Percentiles rank a stretch among this genome's conserved stretches.
Conservation (phyloP, 2,329 filamentous ascomycete species). For the Cercospora brassicicola region DNA sequence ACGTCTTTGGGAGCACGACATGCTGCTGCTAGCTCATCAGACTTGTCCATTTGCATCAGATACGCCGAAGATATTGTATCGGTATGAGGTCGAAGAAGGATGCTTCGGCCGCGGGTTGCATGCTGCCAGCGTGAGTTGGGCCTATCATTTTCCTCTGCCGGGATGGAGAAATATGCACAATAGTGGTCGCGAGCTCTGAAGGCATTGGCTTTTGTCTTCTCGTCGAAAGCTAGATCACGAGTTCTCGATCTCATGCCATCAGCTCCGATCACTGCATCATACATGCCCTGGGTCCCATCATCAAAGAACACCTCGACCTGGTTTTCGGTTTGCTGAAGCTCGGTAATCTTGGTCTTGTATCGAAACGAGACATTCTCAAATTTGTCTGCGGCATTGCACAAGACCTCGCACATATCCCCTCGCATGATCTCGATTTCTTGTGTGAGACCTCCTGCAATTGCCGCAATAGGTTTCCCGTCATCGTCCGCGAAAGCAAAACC, state of each 20-base stretch:
- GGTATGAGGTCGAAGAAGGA: slow-evolving; percentile 23
- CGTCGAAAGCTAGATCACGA: slow-evolving; percentile 29
- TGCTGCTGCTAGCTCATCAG: slow-evolving; percentile 4
- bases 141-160: slow-evolving; percentile 10
- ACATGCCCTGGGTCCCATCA: slow-evolving; percentile 18
- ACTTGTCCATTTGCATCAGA: slow-evolving; percentile 17
- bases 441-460: slow-evolving; percentile 17
- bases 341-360: slow-evolving; percentile 6
- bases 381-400: slow-evolving; percentile 38
- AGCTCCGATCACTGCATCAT: slow-evolving; percentile 36
- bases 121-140: slow-evolving; percentile 27
- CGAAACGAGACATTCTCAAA: slow-evolving; percentile 9
- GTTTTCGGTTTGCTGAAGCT: background rate
- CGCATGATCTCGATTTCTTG: slow-evolving; percentile 42
- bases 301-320: slow-evolving; percentile 14
- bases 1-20: slow-evolving; percentile 13
- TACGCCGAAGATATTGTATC: slow-evolving; percentile 21
- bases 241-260: slow-evolving; percentile 38
- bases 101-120: slow-evolving; percentile 16
- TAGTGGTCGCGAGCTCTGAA: slow-evolving; percentile 21
- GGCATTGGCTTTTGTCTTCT: slow-evolving; percentile 15
- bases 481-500: slow-evolving; percentile 31
- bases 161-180: slow-evolving; percentile 32
- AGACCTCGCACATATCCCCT: slow-evolving; percentile 50
- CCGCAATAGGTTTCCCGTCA: slow-evolving; percentile 18